Base-by-base conservation (phyloP, 2,329 filamentous ascomycete species). In the Alternaria conjuncta region DNA sequence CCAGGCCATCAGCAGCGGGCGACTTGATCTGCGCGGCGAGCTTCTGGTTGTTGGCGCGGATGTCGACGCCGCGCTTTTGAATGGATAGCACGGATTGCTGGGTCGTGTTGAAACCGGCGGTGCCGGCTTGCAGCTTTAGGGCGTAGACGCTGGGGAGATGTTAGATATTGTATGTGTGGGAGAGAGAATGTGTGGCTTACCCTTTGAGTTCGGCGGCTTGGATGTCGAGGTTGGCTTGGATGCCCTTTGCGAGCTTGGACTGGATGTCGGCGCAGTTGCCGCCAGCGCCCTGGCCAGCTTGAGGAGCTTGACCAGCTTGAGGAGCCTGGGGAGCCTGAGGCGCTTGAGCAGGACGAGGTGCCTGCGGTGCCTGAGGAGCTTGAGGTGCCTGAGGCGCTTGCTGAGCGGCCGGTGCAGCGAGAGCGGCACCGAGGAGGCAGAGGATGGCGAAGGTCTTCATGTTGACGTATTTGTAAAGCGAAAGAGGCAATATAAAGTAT, bases 121-220 rank as follows among this genome's bases (percentile, higher is more conserved):
- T 56, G 30, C 54, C 54, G 26, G 15, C 54, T 47, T 56, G 21
- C 25, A 45, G 56, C 44, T 65, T 68, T 5, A 62, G 53, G 25
- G 46, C 36, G 55, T 65, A 51, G 11, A 69, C 49, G 46, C 69
- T 72, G 45, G 18, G 6, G n/a, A 12, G 6, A 12, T 21, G 45
- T 59, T 51, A 25, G 5, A n/a, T 15, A 41, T 4, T 18, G 20
- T 32, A 4, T 11, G 18, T n/a, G 6, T n/a, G 13, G 9, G n/a
- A 5, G 8, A 2, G 5, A 8, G 3, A 9, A 9, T 6, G 5
- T 15, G 4, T 13, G 23, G 44, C 59, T 12, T 56, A 69, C 71
- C 67, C 68, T 53, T 67, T 55, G 4, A 72, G 56, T 30, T 74
- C 71, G 18, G 70, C 64, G 20, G 62, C 62, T 46, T 74, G 71